Evolutionary conservation across 129 eudicot genomes (phyloP).

Genomic region (Calendula officinalis): DNA sequence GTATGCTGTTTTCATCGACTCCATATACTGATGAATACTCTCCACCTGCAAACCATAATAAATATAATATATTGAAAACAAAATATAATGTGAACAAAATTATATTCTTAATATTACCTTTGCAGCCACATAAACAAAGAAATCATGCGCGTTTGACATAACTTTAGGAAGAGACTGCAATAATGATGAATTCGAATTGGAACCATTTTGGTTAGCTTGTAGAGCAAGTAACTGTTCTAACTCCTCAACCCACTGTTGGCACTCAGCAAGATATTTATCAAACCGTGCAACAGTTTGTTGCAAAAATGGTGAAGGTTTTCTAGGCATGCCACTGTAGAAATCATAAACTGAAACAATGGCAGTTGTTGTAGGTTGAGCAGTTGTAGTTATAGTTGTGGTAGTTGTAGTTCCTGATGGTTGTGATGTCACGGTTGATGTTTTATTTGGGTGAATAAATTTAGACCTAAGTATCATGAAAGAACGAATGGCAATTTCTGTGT

Average conservation of each 20-base stretch:
- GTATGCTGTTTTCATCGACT: conserved; percentile 94
- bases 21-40: conserved; percentile 95
- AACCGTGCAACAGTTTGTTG: conserved; percentile 88
- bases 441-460: conserved; percentile 64
- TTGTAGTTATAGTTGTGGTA: conserved; percentile 35
- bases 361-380: conserved; percentile 48
- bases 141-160: conserved; percentile 86
- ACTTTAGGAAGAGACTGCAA: conserved; percentile 91
- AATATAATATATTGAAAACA: neutral
- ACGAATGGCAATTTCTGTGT: conserved; percentile 88
- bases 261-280: conserved; percentile 80
- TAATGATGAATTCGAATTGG: conserved; percentile 53
- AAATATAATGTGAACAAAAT: neutral
- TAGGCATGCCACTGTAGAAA: conserved; percentile 92
- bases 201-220: conserved; percentile 55
- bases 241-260: conserved; percentile 95
- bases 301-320: conserved; percentile 86
- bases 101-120: conserved; percentile 61
- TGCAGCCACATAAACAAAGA: conserved; percentile 95
- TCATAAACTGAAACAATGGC: conserved; percentile 64
- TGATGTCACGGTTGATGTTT: conserved; percentile 46
- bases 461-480: conserved; percentile 94
- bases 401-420: conserved; percentile 57
- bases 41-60: conserved; percentile 62
- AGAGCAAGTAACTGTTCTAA: conserved; percentile 76